Percentiles rank a stretch among this genome's conserved stretches.
Conservation (phyloP, 148 eudicot species). For the Suaeda aralocaspica region DNA sequence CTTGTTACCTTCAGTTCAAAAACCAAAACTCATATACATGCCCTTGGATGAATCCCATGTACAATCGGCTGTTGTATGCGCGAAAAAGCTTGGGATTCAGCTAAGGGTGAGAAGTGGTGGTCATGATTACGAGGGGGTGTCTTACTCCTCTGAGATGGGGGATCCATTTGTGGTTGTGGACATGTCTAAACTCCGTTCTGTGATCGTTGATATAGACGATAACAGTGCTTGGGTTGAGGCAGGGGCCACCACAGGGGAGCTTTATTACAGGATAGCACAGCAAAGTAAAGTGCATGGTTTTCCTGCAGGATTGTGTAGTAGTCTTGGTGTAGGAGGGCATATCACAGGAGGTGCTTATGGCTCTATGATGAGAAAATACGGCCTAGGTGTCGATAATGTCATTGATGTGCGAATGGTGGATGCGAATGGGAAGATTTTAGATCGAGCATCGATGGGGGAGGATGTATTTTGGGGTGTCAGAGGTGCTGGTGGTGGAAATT, state of each 20-base stretch:
- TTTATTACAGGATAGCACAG: conserved; percentile 34
- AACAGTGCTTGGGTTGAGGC: conserved; percentile 44
- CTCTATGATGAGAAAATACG: conserved; percentile 42
- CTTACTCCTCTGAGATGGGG: conserved; percentile 29
- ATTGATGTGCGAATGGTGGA: conserved; percentile 39
- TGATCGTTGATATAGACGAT: conserved; percentile 25
- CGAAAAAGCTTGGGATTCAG: conserved; percentile 26
- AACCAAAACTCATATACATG: conserved; percentile 31
- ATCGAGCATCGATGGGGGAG: conserved; percentile 43
- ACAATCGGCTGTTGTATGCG: conserved; percentile 32
- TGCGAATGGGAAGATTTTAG: conserved; percentile 28
- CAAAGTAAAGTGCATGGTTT: conserved; percentile 33
- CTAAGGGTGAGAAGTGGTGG: conserved; percentile 45
- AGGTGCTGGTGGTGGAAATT: conserved; percentile 48
- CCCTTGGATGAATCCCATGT: conserved; percentile 36
- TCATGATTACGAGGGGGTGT: conserved; percentile 47
- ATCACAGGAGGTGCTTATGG: conserved; percentile 47
- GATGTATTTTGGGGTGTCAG: conserved; percentile 50
- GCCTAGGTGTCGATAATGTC: conserved; percentile 46
- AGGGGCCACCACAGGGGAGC: conserved; percentile 40
- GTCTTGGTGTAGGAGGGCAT: conserved; percentile 38
- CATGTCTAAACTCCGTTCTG: conserved; percentile 28
- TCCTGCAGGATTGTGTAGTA: conserved; percentile 33
- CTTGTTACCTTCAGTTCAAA: conserved; percentile 23
- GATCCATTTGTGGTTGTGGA: conserved; percentile 43